A percentile compares a stretch with the other conserved stretches of the same genome.
phyloP scores from a whole-genome alignment of 1,284 basidiomycete genomes.

The Rhodotorula sp. region DNA sequence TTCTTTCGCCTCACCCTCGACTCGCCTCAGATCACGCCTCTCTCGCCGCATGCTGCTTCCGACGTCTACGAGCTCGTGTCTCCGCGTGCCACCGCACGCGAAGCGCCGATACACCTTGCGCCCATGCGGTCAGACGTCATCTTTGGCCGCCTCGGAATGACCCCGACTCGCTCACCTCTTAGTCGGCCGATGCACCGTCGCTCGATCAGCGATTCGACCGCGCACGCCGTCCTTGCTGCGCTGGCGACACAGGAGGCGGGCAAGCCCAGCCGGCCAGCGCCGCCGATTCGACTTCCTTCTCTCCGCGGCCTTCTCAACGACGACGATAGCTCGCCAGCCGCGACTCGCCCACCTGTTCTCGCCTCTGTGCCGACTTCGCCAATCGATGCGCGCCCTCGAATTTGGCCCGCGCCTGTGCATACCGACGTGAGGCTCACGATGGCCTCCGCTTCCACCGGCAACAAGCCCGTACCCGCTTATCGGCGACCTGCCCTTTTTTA shows the following conservation, averaged over 20 bases:
- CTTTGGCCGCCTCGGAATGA: neutral
- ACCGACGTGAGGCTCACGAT: neutral
- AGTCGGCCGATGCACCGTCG: slow-evolving; percentile 1
- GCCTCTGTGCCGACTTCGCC: neutral
- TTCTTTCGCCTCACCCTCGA: slow-evolving; percentile 27
- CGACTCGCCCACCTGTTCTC: neutral
- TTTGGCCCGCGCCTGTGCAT: neutral
- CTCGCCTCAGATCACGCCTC: slow-evolving; percentile 2
- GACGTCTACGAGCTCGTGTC: neutral
- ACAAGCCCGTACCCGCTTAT: neutral
- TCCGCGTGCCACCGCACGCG: neutral
- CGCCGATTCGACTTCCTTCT: slow-evolving; percentile 15
- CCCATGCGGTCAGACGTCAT: slow-evolving; percentile 4
- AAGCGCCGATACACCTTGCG: slow-evolving; percentile 4
- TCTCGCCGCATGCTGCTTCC: neutral
- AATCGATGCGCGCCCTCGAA: neutral
- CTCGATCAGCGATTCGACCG: neutral
- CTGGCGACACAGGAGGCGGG: neutral
- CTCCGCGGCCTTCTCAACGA: slow-evolving; percentile 20
- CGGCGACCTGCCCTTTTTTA: neutral
- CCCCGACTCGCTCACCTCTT: neutral
- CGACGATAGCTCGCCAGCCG: neutral
- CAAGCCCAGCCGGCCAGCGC: neutral
- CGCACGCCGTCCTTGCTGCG: neutral
- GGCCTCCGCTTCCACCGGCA: neutral